Conservation (phyloP, 495 filamentous ascomycete genomes). For the Penicillium lagena region DNA sequence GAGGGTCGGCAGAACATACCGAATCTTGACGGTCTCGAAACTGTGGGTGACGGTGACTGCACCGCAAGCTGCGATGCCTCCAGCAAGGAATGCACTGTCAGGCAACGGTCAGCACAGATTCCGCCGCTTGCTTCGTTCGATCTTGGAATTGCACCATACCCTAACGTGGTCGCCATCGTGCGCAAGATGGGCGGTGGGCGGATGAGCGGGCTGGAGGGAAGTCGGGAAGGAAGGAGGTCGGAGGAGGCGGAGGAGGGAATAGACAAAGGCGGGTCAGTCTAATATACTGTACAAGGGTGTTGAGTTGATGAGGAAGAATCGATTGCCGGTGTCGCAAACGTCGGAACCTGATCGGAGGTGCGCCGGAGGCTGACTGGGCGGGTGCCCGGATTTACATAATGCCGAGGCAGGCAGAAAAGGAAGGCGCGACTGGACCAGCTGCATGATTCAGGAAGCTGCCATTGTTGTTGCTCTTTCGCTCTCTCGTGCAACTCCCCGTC, state of each 20-base stretch:
- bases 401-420: conserved; percentile 10
- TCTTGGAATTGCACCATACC: conserved; percentile 24
- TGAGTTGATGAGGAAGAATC: no score
- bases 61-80: conserved; percentile 93
- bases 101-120: conserved; percentile 8
- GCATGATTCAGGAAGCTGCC: conserved; percentile 4
- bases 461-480: conserved; percentile 1
- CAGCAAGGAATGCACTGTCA: conserved; percentile 73
- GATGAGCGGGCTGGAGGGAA: conserved; percentile 3
- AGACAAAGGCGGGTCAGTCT: not conserved
- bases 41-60: conserved; percentile 97
- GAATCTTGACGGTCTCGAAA: conserved; percentile 99
- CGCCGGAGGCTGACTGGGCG: conserved; percentile 3
- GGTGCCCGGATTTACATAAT: conserved; percentile 5
- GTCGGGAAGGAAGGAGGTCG: not conserved
- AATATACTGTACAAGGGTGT: not conserved
- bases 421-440: conserved; percentile 15
- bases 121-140: not conserved
- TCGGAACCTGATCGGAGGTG: no score
- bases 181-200: conserved; percentile 14
- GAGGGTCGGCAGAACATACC: conserved; percentile 40
- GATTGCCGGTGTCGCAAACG: no score
- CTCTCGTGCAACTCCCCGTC: not conserved
- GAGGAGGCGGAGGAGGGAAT: conserved; percentile 2
- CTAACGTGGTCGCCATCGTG: conserved; percentile 47